Base-by-base conservation (phyloP, 2,329 filamentous ascomycete genomes). In the Fusarium haematococcum region DNA sequence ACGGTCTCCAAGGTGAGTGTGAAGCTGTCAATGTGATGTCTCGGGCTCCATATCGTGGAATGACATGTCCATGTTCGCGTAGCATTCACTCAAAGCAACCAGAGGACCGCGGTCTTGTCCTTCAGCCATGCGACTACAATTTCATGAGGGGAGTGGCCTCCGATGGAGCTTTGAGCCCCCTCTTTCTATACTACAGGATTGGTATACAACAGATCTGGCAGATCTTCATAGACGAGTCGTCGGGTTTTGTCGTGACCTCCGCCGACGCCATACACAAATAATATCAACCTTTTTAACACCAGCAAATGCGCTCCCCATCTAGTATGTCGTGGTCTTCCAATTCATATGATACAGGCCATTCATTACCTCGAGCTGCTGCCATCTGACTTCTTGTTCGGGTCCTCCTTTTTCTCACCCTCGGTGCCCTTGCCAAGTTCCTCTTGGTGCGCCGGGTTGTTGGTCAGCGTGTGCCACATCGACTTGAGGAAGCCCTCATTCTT, bases 401-500 rank as follows among this genome's bases (percentile, higher is more conserved):
- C 73, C 16, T 77, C 70, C 33, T 71, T 65, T 33, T 74, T 74
- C 43, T 70, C 56, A 14, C 54, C 79, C 48, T 76, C 67, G 61
- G 71, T 68, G 20, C 76, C 74, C 59, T 79, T 73, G 41, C 69
- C 71, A 41, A 50, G 43, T 27, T 73, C 58, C 71, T 75, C 83
- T 69, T 86, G 84, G 73, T 91, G 89, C 7, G 86, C 87, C 0
- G 89, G 87, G 78, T 97, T 91, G 78, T 95, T 94, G n/a, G 93
- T 97, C 65, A 98, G 84, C 75, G 92, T 95, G 81, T 98, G 94
- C 96, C 96, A 98, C 74, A 97, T 91, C 48, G 92, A 95, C 86
- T 97, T 98, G 70, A 98, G 85, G 80, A 98, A 98, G 4, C 96
- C 94, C 82, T 98, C 95, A 79, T 93, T 91, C 84, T 93, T 93